Evolutionary conservation across 805 yeast species (phyloP), one percentile per base, ranked within the genome.

Genomic region (Starmerella gropengiesseri): DNA sequence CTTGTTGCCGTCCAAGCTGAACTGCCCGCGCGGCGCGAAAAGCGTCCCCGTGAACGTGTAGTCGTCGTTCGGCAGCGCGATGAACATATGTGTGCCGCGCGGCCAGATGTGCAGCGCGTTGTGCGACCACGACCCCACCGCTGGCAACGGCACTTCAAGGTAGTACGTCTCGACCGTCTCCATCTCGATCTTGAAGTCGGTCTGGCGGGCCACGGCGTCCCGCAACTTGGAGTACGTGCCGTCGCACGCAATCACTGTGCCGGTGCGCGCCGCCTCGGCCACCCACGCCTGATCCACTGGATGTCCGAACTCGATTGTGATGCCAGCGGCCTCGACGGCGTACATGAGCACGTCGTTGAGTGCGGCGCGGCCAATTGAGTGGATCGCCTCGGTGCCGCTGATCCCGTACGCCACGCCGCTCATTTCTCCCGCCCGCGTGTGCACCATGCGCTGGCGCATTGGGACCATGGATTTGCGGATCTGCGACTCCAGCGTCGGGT

Each of bases 81-180:
- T 87, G 52, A 87, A 69, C 96, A 87, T 87, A 58, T 68, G 83
- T 41, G 81, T 69, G 45, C 77, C 74, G 35, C 95, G 67, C 4
- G 96, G 96, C 96, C 96, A 87, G 35, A 87, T 83, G 55, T 87
- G 96, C 40, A 87, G 68, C 58, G 83, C 85, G 61, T 83, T 76
- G 2, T 61, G 56, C 3, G 67, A 66, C 52, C 52, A 49, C 16
- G 27, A 17, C n/a, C 29, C 34, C 11, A 32, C 37, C 9, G 84
- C 71, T 8, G 93, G 86, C 33, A 87, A 80, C 50, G 72, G 73
- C 40, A 87, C 66, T 59, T 87, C 96, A 51, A 87, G 57, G 57
- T 87, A 87, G 53, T 81, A 78, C 68, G 80, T 78, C 56, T 83
- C 91, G 48, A 87, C 79, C 58, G 79, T 86, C 55, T 81, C 77